Percentiles rank a stretch among this genome's conserved stretches.
phyloP scores from a whole-genome alignment of 163 green algal species.

The Volvox carteri region DNA sequence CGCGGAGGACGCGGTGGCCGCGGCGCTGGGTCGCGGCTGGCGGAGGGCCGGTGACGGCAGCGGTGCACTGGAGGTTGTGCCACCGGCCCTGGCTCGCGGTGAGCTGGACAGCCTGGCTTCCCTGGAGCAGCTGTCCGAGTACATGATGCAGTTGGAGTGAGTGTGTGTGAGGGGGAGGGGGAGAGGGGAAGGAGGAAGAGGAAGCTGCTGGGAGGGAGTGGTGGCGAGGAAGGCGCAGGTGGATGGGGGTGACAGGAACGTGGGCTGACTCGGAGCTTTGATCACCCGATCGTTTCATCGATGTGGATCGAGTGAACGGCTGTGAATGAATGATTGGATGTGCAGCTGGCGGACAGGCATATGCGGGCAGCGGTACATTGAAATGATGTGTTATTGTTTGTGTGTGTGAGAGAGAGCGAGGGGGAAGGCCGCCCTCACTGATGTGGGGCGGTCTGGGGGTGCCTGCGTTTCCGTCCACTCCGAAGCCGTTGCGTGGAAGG shows the following conservation, averaged over 20 bases:
- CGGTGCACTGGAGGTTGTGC: constrained; percentile 32
- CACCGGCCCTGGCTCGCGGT: neutral
- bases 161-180: neutral
- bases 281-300: too few relatives aligned
- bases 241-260: neutral
- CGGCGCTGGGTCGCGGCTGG: constrained; percentile 7
- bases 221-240: neutral
- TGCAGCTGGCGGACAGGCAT: too few relatives aligned
- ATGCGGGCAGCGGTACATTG: too few relatives aligned
- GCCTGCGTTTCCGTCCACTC: too few relatives aligned
- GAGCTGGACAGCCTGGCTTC: constrained; percentile 40
- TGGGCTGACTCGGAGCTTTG: too few relatives aligned
- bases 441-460: too few relatives aligned
- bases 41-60: neutral
- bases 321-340: too few relatives aligned
- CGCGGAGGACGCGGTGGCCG: constrained; percentile 38
- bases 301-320: too few relatives aligned
- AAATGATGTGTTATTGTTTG: too few relatives aligned
- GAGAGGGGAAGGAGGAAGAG: neutral
- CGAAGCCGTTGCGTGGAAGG: too few relatives aligned
- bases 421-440: too few relatives aligned
- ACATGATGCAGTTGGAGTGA: constrained; percentile 55
- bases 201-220: neutral
- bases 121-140: constrained; percentile 47
- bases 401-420: too few relatives aligned